Percentiles rank a stretch among this genome's conserved stretches.
Conservation (phyloP, 2,329 filamentous ascomycete species). For the Sclerotinia minor region DNA sequence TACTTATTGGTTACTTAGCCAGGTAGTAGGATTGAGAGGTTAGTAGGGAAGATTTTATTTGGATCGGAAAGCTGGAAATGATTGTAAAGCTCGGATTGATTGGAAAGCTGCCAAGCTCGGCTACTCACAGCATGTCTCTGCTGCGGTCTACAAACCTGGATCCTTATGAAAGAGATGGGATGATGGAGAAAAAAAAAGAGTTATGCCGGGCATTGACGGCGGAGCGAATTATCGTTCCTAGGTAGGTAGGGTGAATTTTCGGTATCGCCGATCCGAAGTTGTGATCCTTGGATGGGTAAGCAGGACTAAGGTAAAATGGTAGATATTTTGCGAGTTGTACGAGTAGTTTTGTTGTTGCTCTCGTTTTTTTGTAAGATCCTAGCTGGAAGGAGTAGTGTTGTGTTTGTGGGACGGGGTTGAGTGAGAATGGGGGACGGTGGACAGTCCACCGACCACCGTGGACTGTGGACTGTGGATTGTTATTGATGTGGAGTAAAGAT, state of each 20-base stretch:
- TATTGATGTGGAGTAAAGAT: background rate
- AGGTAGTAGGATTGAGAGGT: too few relatives aligned
- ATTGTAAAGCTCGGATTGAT: background rate
- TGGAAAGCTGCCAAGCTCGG: constrained; percentile 1
- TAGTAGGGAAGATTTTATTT: background rate
- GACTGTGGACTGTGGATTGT: too few relatives aligned
- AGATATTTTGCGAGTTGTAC: background rate
- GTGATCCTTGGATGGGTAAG: background rate
- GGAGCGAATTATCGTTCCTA: background rate
- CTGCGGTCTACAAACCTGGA: too few relatives aligned
- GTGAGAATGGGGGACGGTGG: background rate
- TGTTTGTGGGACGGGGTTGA: too few relatives aligned
- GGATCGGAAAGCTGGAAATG: too few relatives aligned
- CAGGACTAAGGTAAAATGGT: background rate
- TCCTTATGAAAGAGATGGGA: too few relatives aligned
- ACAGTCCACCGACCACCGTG: too few relatives aligned
- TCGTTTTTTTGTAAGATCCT: too few relatives aligned
- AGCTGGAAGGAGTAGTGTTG: too few relatives aligned
- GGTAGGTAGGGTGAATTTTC: too few relatives aligned
- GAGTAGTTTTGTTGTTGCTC: background rate
- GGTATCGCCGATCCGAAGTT: constrained; percentile 2
- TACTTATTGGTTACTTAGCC: too few relatives aligned
- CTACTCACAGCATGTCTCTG: too few relatives aligned
- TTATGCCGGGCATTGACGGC: background rate
- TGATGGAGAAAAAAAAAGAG: background rate